phyloP scores from a whole-genome alignment of 306 rosid genomes.

The Gastrolobium bilobum region DNA sequence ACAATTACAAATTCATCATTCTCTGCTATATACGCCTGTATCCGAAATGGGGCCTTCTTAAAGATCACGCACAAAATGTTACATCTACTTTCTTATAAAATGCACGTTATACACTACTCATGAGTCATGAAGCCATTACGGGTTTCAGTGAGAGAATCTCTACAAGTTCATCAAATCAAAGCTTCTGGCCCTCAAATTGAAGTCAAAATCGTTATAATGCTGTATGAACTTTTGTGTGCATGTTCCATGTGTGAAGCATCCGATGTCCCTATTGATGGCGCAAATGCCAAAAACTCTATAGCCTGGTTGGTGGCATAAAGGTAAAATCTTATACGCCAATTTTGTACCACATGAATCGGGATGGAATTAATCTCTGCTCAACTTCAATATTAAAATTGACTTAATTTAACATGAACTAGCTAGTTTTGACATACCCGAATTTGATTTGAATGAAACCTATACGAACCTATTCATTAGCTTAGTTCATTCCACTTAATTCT shows the following conservation, averaged over 20 bases:
- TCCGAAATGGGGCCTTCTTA: constrained; percentile 44
- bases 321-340: background rate
- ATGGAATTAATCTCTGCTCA: background rate
- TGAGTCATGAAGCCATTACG: constrained; percentile 31
- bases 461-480: too few species aligned
- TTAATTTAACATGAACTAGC: background rate
- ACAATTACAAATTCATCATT: constrained; percentile 15
- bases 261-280: background rate
- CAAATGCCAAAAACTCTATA: background rate
- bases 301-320: constrained; percentile 12
- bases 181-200: constrained; percentile 17
- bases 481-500: too few species aligned
- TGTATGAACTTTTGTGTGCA: constrained; percentile 42
- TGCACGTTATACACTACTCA: constrained; percentile 38
- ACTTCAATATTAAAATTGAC: background rate
- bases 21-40: background rate
- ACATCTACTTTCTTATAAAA: constrained; percentile 26
- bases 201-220: constrained; percentile 31
- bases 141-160: background rate
- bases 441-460: background rate
- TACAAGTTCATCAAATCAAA: constrained; percentile 26
- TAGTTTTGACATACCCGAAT: background rate
- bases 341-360: background rate
- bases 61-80: constrained; percentile 43
- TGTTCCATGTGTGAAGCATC: constrained; percentile 1